These are phyloP conservation scores for Pythium brachiatum DNA, from an alignment of 352 stramenopile genomes.

Conservation along the genomic window DNA sequence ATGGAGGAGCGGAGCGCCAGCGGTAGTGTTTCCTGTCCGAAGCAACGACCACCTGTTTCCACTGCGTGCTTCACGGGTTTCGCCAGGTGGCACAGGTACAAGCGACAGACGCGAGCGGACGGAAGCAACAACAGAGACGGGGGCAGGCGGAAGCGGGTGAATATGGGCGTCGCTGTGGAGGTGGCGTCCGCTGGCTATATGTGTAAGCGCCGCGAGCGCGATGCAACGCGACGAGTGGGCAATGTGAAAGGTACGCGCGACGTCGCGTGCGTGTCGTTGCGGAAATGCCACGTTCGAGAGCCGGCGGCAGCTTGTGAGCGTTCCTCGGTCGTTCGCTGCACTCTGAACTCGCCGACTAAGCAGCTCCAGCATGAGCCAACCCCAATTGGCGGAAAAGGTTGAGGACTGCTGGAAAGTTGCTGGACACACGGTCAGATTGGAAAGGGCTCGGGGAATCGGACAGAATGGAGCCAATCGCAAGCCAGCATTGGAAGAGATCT, in stretches of 20 bases:
- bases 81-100: neutral
- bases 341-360: neutral
- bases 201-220: neutral
- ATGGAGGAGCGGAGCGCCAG: neutral
- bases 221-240: neutral
- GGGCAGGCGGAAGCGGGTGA: neutral
- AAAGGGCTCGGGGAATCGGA: neutral
- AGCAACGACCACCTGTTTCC: slow-evolving; percentile 9
- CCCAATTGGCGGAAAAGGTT: neutral
- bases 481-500: neutral
- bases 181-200: neutral
- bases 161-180: neutral
- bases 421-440: neutral
- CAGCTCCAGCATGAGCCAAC: neutral
- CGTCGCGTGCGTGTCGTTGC: slow-evolving; percentile 2
- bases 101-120: slow-evolving; percentile 1
- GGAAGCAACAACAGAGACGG: neutral
- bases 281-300: neutral
- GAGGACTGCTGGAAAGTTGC: neutral
- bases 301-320: no score
- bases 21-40: slow-evolving; percentile 2
- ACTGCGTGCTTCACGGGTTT: slow-evolving; percentile 1
- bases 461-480: neutral
- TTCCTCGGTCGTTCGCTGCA: slow-evolving; percentile 1
- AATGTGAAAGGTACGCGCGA: neutral